Conservation (phyloP, 148 eudicot species). For the Silene uniflora region DNA sequence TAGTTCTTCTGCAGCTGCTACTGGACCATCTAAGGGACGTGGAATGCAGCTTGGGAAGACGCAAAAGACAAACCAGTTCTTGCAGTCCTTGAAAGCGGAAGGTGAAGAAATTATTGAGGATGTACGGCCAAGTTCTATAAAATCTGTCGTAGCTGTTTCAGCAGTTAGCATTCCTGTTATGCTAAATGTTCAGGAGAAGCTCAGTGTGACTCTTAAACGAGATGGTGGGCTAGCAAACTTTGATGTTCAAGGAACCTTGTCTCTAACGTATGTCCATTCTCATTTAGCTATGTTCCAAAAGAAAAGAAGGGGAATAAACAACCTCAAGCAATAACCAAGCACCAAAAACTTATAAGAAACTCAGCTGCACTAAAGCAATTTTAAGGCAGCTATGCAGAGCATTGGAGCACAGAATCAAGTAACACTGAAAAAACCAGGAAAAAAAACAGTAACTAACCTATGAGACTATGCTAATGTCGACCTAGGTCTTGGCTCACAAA, state of each 20-base stretch:
- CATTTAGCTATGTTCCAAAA: too few species aligned
- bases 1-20: constrained; percentile 59
- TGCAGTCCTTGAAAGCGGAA: constrained; percentile 90
- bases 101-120: constrained; percentile 87
- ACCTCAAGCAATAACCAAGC: too few species aligned
- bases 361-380: too few species aligned
- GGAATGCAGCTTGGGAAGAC: constrained; percentile 91
- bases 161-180: constrained; percentile 72
- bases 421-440: too few species aligned
- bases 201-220: constrained; percentile 62
- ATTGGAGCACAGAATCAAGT: too few species aligned
- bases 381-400: too few species aligned
- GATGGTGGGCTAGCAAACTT: constrained; percentile 85
- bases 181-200: constrained; percentile 75
- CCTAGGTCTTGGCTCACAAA: too few species aligned
- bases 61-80: constrained; percentile 67
- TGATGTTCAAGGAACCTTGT: constrained; percentile 86
- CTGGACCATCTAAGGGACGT: constrained; percentile 72
- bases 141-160: constrained; percentile 54
- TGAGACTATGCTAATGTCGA: too few species aligned
- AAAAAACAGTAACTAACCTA: too few species aligned
- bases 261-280: too few species aligned
- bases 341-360: too few species aligned
- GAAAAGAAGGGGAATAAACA: too few species aligned
- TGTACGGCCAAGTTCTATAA: constrained; percentile 52